A percentile compares a stretch with the other conserved stretches of the same genome.
Conservation (phyloP, 208 protist genomes). For the Naegleria fowleri region DNA sequence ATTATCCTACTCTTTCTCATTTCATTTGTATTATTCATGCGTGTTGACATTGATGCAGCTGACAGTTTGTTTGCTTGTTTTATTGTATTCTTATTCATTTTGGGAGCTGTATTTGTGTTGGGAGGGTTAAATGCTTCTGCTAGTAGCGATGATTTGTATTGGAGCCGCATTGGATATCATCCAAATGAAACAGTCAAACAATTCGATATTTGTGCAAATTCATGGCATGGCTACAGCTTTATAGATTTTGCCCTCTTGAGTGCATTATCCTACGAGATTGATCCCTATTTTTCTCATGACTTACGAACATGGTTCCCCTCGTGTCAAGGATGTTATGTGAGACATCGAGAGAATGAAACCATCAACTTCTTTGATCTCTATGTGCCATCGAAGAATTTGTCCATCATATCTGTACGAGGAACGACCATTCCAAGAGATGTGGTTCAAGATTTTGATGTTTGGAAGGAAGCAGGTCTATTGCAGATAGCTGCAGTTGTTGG, state of each 20-base stretch:
- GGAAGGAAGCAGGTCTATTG: not conserved
- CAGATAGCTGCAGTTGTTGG: not conserved
- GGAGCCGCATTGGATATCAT: not conserved
- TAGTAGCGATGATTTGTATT: not conserved
- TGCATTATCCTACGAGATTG: not conserved
- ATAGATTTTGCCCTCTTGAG: not conserved
- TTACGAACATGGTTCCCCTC: not conserved
- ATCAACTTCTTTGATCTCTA: conserved; percentile 10
- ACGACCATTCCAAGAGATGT: not conserved
- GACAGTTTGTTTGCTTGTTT: not conserved
- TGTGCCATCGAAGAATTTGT: conserved; percentile 1
- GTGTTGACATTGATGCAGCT: not conserved
- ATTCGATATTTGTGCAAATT: not conserved
- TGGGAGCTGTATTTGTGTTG: not conserved
- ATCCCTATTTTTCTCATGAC: conserved; percentile 9
- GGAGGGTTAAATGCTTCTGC: not conserved
- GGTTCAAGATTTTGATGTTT: conserved; percentile 24
- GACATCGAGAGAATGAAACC: not conserved
- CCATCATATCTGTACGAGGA: not conserved
- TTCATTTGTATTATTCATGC: conserved; percentile 22
- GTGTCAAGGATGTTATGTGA: not conserved
- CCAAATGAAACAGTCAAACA: not conserved
- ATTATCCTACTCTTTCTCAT: not conserved
- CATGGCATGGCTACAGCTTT: not conserved
- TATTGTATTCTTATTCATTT: not conserved